phyloP scores from a whole-genome alignment of 257 asterid species.

The Fraxinus americana region DNA sequence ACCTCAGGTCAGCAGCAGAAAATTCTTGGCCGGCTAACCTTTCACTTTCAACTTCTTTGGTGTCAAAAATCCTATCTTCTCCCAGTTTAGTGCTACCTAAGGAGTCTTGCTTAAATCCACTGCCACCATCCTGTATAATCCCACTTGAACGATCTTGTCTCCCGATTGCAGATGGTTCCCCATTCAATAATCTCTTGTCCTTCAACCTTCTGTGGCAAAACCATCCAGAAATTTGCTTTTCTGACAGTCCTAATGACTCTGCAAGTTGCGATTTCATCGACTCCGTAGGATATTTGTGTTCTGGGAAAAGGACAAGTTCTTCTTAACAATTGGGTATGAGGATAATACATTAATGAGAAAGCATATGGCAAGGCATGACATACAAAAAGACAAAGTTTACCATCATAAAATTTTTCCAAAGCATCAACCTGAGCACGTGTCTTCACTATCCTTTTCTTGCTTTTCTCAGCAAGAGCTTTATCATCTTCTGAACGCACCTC shows the following conservation, averaged over 20 bases:
- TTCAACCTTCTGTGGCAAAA: constrained; percentile 94
- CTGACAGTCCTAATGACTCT: constrained; percentile 77
- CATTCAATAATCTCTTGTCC: constrained; percentile 68
- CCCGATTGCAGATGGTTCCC: constrained; percentile 43
- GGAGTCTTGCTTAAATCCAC: constrained; percentile 91
- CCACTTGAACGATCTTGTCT: constrained; percentile 80
- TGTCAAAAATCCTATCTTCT: constrained; percentile 52
- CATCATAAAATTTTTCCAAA: constrained; percentile 65
- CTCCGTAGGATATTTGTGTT: constrained; percentile 83
- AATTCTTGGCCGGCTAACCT: constrained; percentile 48
- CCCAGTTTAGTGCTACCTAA: constrained; percentile 95
- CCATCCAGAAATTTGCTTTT: constrained; percentile 97
- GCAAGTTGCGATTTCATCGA: constrained; percentile 72
- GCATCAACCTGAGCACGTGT: constrained; percentile 69
- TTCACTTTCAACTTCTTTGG: constrained; percentile 77
- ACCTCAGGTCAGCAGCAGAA: constrained; percentile 54
- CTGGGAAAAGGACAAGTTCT: constrained; percentile 37
- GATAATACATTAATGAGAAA: constrained; percentile 6
- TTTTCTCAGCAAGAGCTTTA: constrained; percentile 58
- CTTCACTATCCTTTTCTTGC: constrained; percentile 67
- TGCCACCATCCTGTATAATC: constrained; percentile 73
- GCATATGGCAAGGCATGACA: constrained; percentile 10
- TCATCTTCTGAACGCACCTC: constrained; percentile 72
- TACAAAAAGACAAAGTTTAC: constrained; percentile 37
- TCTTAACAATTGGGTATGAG: background rate